These are phyloP conservation scores for Arthrinium phaeospermum DNA, from an alignment of 2,329 filamentous ascomycete genomes.

Conservation along the genomic window DNA sequence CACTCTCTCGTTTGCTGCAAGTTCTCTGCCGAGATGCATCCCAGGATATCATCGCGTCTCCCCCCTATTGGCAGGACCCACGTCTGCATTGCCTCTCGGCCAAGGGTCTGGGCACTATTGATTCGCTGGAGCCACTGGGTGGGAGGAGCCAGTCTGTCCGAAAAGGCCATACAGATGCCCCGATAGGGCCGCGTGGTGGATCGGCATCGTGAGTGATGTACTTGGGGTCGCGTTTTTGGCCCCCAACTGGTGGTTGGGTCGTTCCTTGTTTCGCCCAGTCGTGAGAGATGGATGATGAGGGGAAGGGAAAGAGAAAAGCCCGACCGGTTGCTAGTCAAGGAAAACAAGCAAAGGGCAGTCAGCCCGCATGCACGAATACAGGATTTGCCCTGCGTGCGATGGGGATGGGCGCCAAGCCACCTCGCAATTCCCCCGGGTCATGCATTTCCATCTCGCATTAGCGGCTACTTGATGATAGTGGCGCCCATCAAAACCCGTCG, in stretches of 20 bases:
- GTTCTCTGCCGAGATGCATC: constrained; percentile 3
- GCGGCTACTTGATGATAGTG: neutral
- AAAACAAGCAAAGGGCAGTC: neutral
- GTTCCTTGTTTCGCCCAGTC: neutral
- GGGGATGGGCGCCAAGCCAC: neutral
- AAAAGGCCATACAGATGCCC: neutral
- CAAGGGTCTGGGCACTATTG: neutral
- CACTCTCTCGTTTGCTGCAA: neutral
- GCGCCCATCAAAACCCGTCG: neutral
- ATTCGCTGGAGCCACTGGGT: neutral
- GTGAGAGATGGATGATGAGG: neutral
- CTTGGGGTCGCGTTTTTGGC: neutral
- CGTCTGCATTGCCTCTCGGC: neutral
- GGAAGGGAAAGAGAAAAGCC: neutral
- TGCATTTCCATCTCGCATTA: constrained; percentile 16
- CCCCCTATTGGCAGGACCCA: neutral
- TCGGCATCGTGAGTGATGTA: neutral
- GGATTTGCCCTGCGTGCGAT: neutral
- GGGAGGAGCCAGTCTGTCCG: neutral
- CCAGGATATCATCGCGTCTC: neutral
- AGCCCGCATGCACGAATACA: neutral
- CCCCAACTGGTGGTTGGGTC: neutral
- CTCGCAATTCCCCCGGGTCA: neutral
- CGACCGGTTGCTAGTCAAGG: neutral
- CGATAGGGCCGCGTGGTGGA: neutral